Evolutionary conservation across 495 filamentous ascomycete species (phyloP), one percentile per base, ranked within the genome.

Genomic region (Hypomontagnella monticulosa): DNA sequence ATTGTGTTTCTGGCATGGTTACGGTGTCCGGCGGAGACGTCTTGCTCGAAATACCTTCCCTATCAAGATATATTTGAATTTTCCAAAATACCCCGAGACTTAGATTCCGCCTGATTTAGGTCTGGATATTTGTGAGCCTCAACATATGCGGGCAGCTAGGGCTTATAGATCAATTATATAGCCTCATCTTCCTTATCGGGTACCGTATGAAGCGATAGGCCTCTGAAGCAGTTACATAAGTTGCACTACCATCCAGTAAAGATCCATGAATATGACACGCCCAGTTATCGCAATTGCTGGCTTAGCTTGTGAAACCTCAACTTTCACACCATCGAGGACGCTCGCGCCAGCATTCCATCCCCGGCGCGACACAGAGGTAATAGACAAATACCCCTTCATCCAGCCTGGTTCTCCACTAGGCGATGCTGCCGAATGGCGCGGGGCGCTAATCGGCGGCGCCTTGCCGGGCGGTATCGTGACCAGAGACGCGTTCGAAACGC

Each of bases 251-350:
- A n/a, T n/a, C n/a, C n/a, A n/a, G n/a, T 36, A 23, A 3, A 34
- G 12, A 42, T 12, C 10, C n/a, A 15, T 30, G 37, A 49, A 0
- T 5, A 74, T 77, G 75, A 38, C 61, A 12, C 78, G 72, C 16
- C 84, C 83, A 4, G 68, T 82, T 16, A 81, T 86, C 43, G 83
- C 79, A 3, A 80, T 86, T 38, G 84, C 84, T 7, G 84, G 84
- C 16, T 74, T 86, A 5, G 83, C 83, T 47, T 85, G 83, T 57
- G 84, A 86, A 68, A 85, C 82, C 4, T 86, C 84, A 8, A 80
- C 75, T 7, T 85, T 86, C 60, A 81, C 83, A 4, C 83, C 84
- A 20, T 81, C 83, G 1, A 75, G 80, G 14, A 86, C 84, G 0
- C 58, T 72, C 0, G 81, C 82, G 3, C 72, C 78, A 9, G 84